Percentiles rank a stretch among this genome's conserved stretches.
Evolutionary conservation across 306 rosid genomes (phyloP).

Genomic region (Ochetophila trinervis): DNA sequence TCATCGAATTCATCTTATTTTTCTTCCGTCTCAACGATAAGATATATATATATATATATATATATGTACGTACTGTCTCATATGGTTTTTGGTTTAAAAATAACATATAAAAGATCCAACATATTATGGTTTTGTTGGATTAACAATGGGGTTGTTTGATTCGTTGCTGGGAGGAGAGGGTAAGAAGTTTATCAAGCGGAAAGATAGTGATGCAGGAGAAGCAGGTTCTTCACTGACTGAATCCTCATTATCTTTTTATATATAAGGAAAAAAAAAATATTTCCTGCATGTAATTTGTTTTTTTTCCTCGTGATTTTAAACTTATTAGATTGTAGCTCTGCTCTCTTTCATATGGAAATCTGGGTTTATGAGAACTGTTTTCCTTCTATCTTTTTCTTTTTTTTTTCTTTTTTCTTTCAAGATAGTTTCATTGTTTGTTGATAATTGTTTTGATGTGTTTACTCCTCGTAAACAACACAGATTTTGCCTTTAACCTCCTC

Average conservation of each 20-base stretch:
- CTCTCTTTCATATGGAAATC: background rate
- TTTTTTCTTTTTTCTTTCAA: background rate
- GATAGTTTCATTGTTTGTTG: background rate
- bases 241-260: background rate
- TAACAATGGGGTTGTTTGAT: slow-evolving; percentile 57
- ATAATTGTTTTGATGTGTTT: too few species aligned
- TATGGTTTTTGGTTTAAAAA: too few species aligned
- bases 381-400: background rate
- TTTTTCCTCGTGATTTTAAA: background rate
- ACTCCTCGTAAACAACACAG: too few species aligned
- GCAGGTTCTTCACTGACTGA: slow-evolving; percentile 47
- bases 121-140: slow-evolving; percentile 4
- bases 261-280: too few species aligned
- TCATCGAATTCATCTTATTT: too few species aligned
- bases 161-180: slow-evolving; percentile 44
- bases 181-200: slow-evolving; percentile 59
- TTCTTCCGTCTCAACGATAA: too few species aligned
- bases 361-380: background rate
- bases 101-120: too few species aligned
- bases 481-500: too few species aligned
- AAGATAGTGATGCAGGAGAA: slow-evolving; percentile 96
- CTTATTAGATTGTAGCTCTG: background rate
- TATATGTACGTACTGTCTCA: too few species aligned
- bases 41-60: too few species aligned
- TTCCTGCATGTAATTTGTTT: background rate